phyloP scores from a whole-genome alignment of 2,329 filamentous ascomycete genomes.

The Zymoseptoria pseudotritici region DNA sequence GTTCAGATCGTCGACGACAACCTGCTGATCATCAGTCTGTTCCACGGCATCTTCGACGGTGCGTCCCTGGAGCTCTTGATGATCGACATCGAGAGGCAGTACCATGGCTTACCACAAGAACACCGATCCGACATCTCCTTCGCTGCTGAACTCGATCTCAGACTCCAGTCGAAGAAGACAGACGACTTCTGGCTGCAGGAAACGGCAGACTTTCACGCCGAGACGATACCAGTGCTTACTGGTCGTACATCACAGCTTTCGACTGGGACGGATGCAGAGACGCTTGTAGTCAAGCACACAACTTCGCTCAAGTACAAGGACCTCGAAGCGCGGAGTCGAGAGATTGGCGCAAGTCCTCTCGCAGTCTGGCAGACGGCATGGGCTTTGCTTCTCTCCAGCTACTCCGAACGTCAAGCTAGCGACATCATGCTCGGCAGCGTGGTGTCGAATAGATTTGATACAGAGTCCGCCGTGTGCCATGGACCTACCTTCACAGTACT shows the following conservation, averaged over 20 bases:
- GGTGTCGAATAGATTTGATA: conserved; percentile 61
- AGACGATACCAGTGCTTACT: conserved; percentile 5
- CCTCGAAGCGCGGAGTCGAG: neutral
- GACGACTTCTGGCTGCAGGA: conserved; percentile 3
- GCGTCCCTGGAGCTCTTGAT: conserved; percentile 10
- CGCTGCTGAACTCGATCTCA: conserved; percentile 6
- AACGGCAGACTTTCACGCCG: conserved; percentile 3
- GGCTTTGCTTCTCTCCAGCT: conserved; percentile 4
- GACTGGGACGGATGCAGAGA: neutral
- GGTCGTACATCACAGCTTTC: conserved; percentile 2
- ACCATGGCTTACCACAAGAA: neutral
- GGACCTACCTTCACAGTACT: conserved; percentile 26
- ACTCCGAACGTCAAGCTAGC: conserved; percentile 24
- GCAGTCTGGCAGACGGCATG: conserved; percentile 9
- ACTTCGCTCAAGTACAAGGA: neutral
- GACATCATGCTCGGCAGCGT: conserved; percentile 70
- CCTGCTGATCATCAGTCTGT: conserved; percentile 6
- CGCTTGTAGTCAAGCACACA: neutral
- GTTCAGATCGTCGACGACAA: conserved; percentile 1
- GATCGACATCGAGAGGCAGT: conserved; percentile 4
- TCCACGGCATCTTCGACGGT: conserved; percentile 12
- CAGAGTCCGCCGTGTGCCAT: conserved; percentile 24
- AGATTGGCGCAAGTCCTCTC: conserved; percentile 5
- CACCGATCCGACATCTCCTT: conserved; percentile 2
- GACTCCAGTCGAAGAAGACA: neutral